Evolutionary conservation across 2,329 filamentous ascomycete genomes (phyloP).

Genomic region (Exserohilum rostratum): DNA sequence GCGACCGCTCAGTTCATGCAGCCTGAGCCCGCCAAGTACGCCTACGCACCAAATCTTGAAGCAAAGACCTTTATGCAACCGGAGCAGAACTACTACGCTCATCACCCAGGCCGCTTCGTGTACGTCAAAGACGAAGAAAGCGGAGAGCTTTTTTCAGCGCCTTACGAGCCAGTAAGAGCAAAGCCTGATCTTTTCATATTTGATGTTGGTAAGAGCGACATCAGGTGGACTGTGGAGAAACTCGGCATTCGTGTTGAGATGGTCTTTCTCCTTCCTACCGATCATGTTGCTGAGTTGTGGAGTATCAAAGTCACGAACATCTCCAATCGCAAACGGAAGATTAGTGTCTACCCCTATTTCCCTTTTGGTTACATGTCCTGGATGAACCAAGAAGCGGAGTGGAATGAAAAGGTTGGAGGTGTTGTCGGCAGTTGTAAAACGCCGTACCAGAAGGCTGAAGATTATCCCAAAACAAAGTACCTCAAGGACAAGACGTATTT

Average conservation of each 20-base stretch:
- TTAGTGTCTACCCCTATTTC: slow-evolving; percentile 64
- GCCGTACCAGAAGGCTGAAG: slow-evolving; percentile 63
- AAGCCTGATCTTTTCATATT: slow-evolving; percentile 58
- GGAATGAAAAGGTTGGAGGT: slow-evolving; percentile 56
- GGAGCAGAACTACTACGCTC: slow-evolving; percentile 64
- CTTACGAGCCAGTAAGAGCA: slow-evolving; percentile 61
- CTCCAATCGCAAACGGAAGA: slow-evolving; percentile 52
- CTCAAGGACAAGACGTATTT: slow-evolving; percentile 65
- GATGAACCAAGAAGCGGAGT: slow-evolving; percentile 66
- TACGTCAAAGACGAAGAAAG: slow-evolving; percentile 64
- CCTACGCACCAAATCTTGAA: slow-evolving; percentile 64
- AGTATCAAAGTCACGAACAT: slow-evolving; percentile 60
- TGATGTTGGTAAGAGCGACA: slow-evolving; percentile 62
- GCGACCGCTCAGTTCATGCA: slow-evolving; percentile 66
- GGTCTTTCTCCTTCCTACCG: slow-evolving; percentile 58
- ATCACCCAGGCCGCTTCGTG: slow-evolving; percentile 65
- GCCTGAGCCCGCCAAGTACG: slow-evolving; percentile 65
- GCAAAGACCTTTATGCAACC: slow-evolving; percentile 67
- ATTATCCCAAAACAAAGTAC: slow-evolving; percentile 64
- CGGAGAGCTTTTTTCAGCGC: slow-evolving; percentile 60
- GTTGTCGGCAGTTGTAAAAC: slow-evolving; percentile 61
- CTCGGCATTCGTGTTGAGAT: slow-evolving; percentile 60
- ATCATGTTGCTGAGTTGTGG: slow-evolving; percentile 64
- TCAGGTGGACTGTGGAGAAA: slow-evolving; percentile 61
- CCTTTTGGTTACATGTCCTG: slow-evolving; percentile 66